Percentiles rank a stretch among this genome's conserved stretches.
Conservation (phyloP, 2,329 filamentous ascomycete species). For the Didymella pinodella region DNA sequence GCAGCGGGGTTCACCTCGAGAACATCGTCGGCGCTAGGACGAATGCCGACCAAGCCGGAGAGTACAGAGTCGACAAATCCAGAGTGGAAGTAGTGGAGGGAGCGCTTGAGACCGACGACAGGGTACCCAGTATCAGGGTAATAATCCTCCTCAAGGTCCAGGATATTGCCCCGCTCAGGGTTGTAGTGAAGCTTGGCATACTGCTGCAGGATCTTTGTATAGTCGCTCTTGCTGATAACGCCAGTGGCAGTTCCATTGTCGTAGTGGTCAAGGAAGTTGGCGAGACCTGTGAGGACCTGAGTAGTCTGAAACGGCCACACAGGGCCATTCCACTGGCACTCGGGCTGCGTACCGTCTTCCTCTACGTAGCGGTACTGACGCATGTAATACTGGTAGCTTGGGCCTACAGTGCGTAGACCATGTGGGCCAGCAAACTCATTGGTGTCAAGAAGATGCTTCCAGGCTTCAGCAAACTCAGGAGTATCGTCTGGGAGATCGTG, state of each 20-base stretch:
- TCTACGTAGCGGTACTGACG: slow-evolving; percentile 51
- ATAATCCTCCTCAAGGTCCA: slow-evolving; percentile 56
- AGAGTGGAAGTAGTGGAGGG: slow-evolving; percentile 58
- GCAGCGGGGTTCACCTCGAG: slow-evolving; percentile 54
- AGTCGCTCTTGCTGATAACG: slow-evolving; percentile 44
- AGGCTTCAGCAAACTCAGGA: slow-evolving; percentile 48
- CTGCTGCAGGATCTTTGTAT: slow-evolving; percentile 48
- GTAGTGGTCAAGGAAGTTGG: slow-evolving; percentile 56
- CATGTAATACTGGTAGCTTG: slow-evolving; percentile 58
- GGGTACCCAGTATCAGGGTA: slow-evolving; percentile 53
- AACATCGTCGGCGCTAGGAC: slow-evolving; percentile 49
- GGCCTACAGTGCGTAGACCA: slow-evolving; percentile 55
- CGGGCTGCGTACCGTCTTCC: slow-evolving; percentile 42
- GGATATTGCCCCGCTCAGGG: slow-evolving; percentile 34
- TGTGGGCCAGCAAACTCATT: slow-evolving; percentile 46
- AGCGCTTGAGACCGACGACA: slow-evolving; percentile 54
- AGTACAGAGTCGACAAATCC: slow-evolving; percentile 55
- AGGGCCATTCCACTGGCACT: slow-evolving; percentile 58
- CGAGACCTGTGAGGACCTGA: slow-evolving; percentile 52
- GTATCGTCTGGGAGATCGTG: slow-evolving; percentile 54
- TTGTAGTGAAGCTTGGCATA: slow-evolving; percentile 56
- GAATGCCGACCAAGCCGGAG: slow-evolving; percentile 54
- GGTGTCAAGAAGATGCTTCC: slow-evolving; percentile 49
- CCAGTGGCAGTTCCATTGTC: slow-evolving; percentile 33
- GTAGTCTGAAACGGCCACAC: slow-evolving; percentile 57